Evolutionary conservation across 2,329 filamentous ascomycete genomes (phyloP), one percentile per base, ranked within the genome.

Genomic region (Aspergillus floridensis): DNA sequence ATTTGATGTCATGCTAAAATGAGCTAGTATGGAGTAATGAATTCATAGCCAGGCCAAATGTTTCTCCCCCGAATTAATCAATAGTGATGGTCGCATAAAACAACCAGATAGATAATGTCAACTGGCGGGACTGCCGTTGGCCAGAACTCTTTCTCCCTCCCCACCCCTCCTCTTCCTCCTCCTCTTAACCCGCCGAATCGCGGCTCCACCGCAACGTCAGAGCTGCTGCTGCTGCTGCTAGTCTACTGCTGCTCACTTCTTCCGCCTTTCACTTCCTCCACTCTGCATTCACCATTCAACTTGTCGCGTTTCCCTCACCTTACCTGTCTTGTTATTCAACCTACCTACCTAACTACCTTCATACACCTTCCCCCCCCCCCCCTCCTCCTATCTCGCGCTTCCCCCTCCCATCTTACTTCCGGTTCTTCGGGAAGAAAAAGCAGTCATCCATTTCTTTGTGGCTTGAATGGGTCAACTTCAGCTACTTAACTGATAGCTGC

Each of bases 181-280:
- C 22, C 57, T 46, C 49, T 41, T 8, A 22, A 51, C 46, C 58
- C 58, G 54, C 58, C 47, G 55, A 55, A 53, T 32, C 53, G 56
- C 53, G 55, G 57, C 63, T 63, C 58, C 57, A 56, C 61, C 56
- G 49, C 63, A 62, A 66, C 61, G 59, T 65, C 65, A 64, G 59
- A 64, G 58, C 50, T 63, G 31, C 35, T 50, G n/a, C 41, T 59
- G 51, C 24, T 47, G 31, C 51, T 53, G 29, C 35, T 22, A 22
- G 22, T 22, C 50, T 63, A 29, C 29, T 50, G n/a, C 26, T 47
- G 22, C 51, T 22, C 26, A 24, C 26, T 16, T 21, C 26, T 31
- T 19, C 26, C 32, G 48, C 29, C 29, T 32, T 59, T 24, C 47
- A 21, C 29, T 44, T 41, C 38, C 46, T 50, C 52, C 26, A 29